Evolutionary conservation across 2,329 filamentous ascomycete species (phyloP), one percentile per base, ranked within the genome.

Genomic region (Blastomyces gilchristii): DNA sequence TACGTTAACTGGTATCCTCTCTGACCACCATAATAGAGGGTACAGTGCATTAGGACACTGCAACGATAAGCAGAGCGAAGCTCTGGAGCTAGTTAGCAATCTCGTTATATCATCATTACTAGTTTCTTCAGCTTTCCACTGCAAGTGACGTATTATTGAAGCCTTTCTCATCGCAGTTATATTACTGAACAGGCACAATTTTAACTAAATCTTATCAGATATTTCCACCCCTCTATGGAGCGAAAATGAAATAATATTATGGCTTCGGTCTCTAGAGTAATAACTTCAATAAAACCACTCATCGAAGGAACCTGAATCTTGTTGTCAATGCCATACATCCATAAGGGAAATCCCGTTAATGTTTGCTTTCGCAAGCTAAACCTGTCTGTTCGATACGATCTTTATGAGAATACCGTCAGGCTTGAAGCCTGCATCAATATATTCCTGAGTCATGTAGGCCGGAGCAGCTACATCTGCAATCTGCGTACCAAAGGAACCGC

Each of bases 371-470:
- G 45, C 45, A 49, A 12, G n/a, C 47, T 28, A 28, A 50, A 50
- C n/a, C 47, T 50, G 1, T 50, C 18, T 37, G 54, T 61, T 61
- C 1, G 47, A 47, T 2, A 61, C 47, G 28, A 63, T 52, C 56
- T 63, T 63, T 43, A 63, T 37, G 39, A 59, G 31, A 43, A 63
- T 59, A 11, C 61, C 61, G n/a, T 43, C 28, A 39, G 61, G 28
- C 34, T 49, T 58, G 54, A 59, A 60, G 3, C 22, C 41, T 9
- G 54, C 61, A n/a, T 53, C 47, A 0, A 62, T 3, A 31, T 62
- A 62, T 41, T 56, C 54, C 25, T n/a, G 45, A 25, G 53, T 63
- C 7, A 34, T 39, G 45, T 60, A 63, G 2, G 41, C 61, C n/a
- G 22, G 25, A 50, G 61, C 61, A 28, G 53, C 49, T 59, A 45